Evolutionary conservation across 2,329 filamentous ascomycete species (phyloP).

Genomic region (Drechslerella stenobrocha): DNA sequence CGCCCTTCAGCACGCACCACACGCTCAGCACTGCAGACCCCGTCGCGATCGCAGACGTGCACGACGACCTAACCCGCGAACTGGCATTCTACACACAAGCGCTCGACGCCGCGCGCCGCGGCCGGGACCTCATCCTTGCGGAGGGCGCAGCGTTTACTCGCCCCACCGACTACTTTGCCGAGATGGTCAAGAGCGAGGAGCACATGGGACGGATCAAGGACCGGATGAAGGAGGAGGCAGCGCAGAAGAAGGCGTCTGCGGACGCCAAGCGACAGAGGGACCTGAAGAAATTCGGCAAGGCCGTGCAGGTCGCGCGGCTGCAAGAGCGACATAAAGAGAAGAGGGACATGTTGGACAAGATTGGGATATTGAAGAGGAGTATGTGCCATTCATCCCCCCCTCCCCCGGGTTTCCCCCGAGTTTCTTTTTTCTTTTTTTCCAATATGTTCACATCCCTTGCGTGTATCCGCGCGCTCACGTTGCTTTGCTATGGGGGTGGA

Average conservation of each 20-base stretch:
- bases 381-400: slow-evolving; percentile 57
- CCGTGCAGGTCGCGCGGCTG: slow-evolving; percentile 92
- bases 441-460: no score
- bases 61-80: slow-evolving; percentile 90
- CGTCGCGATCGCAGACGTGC: slow-evolving; percentile 76
- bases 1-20: slow-evolving; percentile 83
- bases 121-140: slow-evolving; percentile 72
- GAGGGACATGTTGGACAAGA: slow-evolving; percentile 91
- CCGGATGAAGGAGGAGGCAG: slow-evolving; percentile 88
- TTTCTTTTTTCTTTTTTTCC: no score
- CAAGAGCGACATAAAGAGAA: slow-evolving; percentile 93
- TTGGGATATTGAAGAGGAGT: slow-evolving; percentile 94
- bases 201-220: slow-evolving; percentile 97
- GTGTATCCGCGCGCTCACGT: no score
- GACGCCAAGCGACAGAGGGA: slow-evolving; percentile 91
- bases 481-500: no score
- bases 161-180: slow-evolving; percentile 93
- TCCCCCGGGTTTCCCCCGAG: slow-evolving; percentile 15
- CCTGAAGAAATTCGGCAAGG: slow-evolving; percentile 98
- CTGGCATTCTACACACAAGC: slow-evolving; percentile 90
- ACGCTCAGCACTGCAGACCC: slow-evolving; percentile 69
- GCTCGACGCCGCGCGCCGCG: slow-evolving; percentile 74
- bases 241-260: slow-evolving; percentile 84
- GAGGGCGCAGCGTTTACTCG: slow-evolving; percentile 85
- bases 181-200: slow-evolving; percentile 98